Conservation (phyloP, 176 grass and related monocot genomes). For the Tillandsia leiboldiana region DNA sequence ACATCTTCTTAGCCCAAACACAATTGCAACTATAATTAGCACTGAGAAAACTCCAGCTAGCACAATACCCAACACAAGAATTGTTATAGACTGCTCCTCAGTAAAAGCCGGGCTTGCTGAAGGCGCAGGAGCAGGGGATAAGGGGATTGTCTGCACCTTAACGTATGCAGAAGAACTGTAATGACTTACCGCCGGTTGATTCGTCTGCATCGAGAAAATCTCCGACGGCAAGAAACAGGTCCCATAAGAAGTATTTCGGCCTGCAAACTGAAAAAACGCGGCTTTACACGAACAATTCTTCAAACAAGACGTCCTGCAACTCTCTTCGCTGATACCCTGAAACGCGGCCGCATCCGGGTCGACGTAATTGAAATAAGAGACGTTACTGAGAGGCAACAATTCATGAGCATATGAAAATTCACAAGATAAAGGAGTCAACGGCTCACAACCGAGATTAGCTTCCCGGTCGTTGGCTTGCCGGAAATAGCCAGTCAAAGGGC, state of each 20-base stretch:
- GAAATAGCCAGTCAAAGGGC: neutral
- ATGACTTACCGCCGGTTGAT: constrained; percentile 7
- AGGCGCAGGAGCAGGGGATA: neutral
- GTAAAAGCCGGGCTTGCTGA: neutral
- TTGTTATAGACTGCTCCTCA: neutral
- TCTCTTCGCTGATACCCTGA: constrained; percentile 15
- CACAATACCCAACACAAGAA: neutral
- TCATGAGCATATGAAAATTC: constrained; percentile 17
- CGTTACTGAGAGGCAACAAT: constrained; percentile 6
- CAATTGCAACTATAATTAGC: neutral
- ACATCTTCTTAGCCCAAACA: neutral
- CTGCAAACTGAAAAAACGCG: constrained; percentile 29
- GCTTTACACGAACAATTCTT: constrained; percentile 50
- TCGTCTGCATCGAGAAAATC: constrained; percentile 17
- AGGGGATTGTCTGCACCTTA: constrained; percentile 29
- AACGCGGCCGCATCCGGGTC: neutral
- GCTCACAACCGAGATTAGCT: constrained; percentile 1
- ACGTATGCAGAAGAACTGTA: constrained; percentile 27
- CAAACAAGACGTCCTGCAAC: constrained; percentile 35
- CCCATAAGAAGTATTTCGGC: constrained; percentile 11
- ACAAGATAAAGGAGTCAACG: constrained; percentile 30
- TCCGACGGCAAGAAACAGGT: constrained; percentile 21
- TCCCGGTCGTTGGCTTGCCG: neutral
- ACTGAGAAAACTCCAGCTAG: neutral
- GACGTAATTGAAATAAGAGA: constrained; percentile 1